A percentile compares a stretch with the other conserved stretches of the same genome.
Conservation (phyloP, 163 green algal genomes). For the Chlorella variabilis region DNA sequence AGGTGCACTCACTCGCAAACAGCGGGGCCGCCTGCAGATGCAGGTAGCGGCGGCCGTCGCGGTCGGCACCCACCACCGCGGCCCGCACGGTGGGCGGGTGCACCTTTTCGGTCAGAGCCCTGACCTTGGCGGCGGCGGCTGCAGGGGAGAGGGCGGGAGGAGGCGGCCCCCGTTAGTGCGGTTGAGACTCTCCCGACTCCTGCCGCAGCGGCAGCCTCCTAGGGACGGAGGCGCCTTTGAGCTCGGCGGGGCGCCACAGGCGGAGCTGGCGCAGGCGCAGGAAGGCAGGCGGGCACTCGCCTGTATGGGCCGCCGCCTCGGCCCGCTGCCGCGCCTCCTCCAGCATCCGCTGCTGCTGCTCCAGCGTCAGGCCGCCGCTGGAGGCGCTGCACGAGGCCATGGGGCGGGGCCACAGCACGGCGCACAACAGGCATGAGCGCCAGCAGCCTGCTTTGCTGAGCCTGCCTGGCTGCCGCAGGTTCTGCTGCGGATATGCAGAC, state of each 20-base stretch:
- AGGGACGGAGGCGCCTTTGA: too few species aligned
- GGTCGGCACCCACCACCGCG: conserved; percentile 22
- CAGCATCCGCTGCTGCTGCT: conserved; percentile 56
- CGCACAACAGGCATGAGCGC: too few species aligned
- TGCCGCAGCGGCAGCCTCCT: too few species aligned
- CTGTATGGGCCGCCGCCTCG: conserved; percentile 8
- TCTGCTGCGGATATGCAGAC: too few species aligned
- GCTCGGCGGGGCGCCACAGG: too few species aligned
- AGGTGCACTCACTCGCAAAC: conserved; percentile 32
- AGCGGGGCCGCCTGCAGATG: conserved; percentile 30
- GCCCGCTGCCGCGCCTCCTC: conserved; percentile 41
- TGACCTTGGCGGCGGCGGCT: conserved; percentile 30
- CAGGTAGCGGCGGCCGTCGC: conserved; percentile 37
- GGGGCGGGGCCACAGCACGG: too few species aligned
- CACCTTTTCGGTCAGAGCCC: conserved; percentile 16
- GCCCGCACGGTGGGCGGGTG: conserved; percentile 31
- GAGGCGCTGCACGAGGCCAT: conserved; percentile 20
- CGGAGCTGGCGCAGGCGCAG: too few species aligned
- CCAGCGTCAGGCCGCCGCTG: conserved; percentile 39
- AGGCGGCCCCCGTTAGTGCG: too few species aligned
- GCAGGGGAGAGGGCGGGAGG: not conserved
- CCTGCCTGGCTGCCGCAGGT: too few species aligned
- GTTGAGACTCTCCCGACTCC: too few species aligned
- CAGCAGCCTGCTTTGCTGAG: too few species aligned
- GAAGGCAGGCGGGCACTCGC: too few species aligned